Conservation (phyloP, 768 basidiomycete species). For the Leccinum rimulosum region DNA sequence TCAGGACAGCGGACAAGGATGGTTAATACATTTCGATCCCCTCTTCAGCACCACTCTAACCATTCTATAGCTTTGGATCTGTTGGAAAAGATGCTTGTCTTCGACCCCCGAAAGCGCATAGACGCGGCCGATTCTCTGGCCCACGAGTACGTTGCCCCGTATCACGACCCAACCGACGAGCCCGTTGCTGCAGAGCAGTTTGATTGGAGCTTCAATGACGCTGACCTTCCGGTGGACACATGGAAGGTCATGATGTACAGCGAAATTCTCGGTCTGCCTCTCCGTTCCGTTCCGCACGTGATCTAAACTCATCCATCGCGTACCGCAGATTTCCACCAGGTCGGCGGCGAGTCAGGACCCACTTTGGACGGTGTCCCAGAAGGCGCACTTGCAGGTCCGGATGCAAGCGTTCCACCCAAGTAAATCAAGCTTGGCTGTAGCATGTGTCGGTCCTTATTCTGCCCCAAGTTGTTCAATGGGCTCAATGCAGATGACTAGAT, state of each 20-base stretch:
- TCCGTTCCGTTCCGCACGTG: background rate
- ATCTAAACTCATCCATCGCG: background rate
- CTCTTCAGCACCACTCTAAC: conserved; percentile 5
- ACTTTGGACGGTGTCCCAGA: conserved; percentile 42
- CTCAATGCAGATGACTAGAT: background rate
- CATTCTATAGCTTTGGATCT: conserved; percentile 75
- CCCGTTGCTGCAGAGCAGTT: conserved; percentile 92
- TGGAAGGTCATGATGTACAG: conserved; percentile 99
- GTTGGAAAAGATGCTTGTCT: conserved; percentile 98
- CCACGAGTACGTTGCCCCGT: conserved; percentile 94
- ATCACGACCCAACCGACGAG: conserved; percentile 98
- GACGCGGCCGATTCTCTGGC: conserved; percentile 86
- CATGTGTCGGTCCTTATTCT: conserved; percentile 13
- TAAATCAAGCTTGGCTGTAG: conserved; percentile 5
- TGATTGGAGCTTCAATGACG: conserved; percentile 99
- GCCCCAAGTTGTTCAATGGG: no score
- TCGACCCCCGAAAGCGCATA: conserved; percentile 97
- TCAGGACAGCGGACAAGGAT: conserved; percentile 82
- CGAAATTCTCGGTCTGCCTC: conserved; percentile 83
- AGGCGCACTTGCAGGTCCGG: conserved; percentile 70
- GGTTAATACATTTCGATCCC: conserved; percentile 45
- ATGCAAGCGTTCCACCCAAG: conserved; percentile 28
- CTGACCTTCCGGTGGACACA: conserved; percentile 95
- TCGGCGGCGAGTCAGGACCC: conserved; percentile 48
- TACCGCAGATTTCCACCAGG: conserved; percentile 74